Conservation (phyloP, 2,329 filamentous ascomycete species). For the Aspergillus sp. region DNA sequence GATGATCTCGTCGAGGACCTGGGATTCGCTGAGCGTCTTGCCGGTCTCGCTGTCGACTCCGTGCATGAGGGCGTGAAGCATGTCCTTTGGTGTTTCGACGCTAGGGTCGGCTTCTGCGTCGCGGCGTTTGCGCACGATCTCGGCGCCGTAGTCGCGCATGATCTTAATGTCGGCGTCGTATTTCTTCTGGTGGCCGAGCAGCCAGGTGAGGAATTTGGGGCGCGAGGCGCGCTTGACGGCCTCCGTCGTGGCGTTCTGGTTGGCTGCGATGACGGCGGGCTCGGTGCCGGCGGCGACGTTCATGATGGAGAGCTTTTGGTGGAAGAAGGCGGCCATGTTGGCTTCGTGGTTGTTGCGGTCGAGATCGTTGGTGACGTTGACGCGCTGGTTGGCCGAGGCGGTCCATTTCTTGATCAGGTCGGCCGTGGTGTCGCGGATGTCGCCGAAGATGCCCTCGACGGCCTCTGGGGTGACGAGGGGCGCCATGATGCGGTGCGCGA, state of each 20-base stretch:
- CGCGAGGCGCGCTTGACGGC: conserved; percentile 57
- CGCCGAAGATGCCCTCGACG: conserved; percentile 43
- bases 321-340: conserved; percentile 52
- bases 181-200: conserved; percentile 51
- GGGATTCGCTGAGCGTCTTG: conserved; percentile 52
- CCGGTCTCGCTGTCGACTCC: conserved; percentile 63
- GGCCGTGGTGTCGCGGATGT: conserved; percentile 51
- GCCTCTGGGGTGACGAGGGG: conserved; percentile 46
- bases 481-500: conserved; percentile 56
- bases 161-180: conserved; percentile 55
- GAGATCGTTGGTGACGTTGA: conserved; percentile 52
- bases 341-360: conserved; percentile 56
- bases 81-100: conserved; percentile 50
- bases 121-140: conserved; percentile 59
- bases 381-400: conserved; percentile 36
- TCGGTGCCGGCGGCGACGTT: conserved; percentile 36
- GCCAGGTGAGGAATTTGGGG: conserved; percentile 53
- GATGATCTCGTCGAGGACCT: conserved; percentile 68
- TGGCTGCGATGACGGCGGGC: conserved; percentile 53
- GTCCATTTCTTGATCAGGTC: conserved; percentile 56
- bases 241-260: conserved; percentile 58
- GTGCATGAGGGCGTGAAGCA: conserved; percentile 61
- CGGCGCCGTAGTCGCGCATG: conserved; percentile 57
- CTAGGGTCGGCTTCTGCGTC: conserved; percentile 49
- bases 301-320: conserved; percentile 52